These are phyloP conservation scores for Coemansia sp. DNA, from an alignment of 192 early-diverging fungal species.

Conservation along the genomic window DNA sequence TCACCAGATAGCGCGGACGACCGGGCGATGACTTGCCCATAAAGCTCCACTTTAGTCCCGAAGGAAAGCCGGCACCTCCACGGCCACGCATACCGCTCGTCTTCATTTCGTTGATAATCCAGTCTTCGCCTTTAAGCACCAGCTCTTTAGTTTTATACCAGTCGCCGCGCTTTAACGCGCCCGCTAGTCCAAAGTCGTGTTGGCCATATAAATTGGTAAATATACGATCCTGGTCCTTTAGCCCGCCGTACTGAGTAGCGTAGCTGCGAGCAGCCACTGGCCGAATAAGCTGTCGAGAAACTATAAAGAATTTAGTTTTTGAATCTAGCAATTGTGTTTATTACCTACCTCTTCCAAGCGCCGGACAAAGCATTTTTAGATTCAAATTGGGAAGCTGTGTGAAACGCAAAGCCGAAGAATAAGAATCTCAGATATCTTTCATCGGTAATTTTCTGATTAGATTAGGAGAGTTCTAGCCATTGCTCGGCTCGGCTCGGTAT, in stretches of 20 bases:
- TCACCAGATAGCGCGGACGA: constrained; percentile 90
- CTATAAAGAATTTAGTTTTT: neutral
- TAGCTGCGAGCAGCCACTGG: constrained; percentile 14
- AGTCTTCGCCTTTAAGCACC: constrained; percentile 90
- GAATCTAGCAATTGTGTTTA: neutral
- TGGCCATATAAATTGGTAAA: constrained; percentile 96
- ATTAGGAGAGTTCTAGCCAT: no score
- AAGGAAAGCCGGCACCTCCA: constrained; percentile 97
- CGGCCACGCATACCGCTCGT: constrained; percentile 88
- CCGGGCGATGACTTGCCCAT: constrained; percentile 93
- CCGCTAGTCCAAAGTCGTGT: constrained; percentile 87
- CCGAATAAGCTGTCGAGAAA: constrained; percentile 1
- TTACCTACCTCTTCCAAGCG: neutral
- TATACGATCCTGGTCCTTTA: constrained; percentile 93
- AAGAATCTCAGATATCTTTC: no score
- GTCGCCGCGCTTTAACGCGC: constrained; percentile 92
- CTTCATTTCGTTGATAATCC: constrained; percentile 98
- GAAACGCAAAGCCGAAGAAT: no score
- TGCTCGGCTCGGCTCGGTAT: no score
- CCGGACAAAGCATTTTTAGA: neutral
- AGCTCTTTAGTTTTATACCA: constrained; percentile 99
- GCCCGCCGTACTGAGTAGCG: constrained; percentile 58
- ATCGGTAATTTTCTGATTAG: no score
- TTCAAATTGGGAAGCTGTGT: no score
- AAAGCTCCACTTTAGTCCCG: constrained; percentile 98